Percentiles rank a stretch among this genome's conserved stretches.
These are phyloP conservation scores for Metroxylon sagu DNA, from an alignment of 176 grass and related monocot genomes.

Conservation along the genomic window DNA sequence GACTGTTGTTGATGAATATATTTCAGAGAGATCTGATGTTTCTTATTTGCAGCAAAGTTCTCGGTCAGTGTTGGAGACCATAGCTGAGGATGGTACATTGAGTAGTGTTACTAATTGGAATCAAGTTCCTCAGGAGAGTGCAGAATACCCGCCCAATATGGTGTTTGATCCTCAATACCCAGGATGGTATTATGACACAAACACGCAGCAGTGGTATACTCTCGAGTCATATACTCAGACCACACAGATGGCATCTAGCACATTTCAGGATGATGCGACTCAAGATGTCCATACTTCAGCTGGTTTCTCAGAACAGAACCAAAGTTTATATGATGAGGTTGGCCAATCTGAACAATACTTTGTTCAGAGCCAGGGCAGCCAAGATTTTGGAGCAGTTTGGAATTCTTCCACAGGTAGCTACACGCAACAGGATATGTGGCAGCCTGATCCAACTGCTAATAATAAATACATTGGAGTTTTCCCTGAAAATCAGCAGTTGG, in stretches of 20 bases:
- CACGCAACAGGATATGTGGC: slow-evolving; percentile 17
- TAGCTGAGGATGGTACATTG: slow-evolving; percentile 43
- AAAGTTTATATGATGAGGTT: background rate
- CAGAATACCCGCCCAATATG: slow-evolving; percentile 79
- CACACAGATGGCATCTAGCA: slow-evolving; percentile 23
- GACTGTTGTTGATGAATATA: background rate
- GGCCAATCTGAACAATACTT: background rate
- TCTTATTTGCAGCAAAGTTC: slow-evolving; percentile 43
- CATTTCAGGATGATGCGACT: slow-evolving; percentile 35
- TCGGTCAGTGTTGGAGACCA: slow-evolving; percentile 51
- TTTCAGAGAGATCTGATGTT: slow-evolving; percentile 1
- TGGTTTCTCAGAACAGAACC: background rate
- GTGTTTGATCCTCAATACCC: slow-evolving; percentile 79
- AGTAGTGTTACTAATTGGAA: slow-evolving; percentile 25
- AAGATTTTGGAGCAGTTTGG: slow-evolving; percentile 7
- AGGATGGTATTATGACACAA: slow-evolving; percentile 90
- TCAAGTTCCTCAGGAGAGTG: slow-evolving; percentile 4
- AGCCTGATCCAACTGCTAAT: slow-evolving; percentile 34
- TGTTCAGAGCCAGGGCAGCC: background rate
- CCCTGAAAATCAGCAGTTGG: slow-evolving; percentile 19
- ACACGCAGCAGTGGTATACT: slow-evolving; percentile 64
- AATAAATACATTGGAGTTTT: slow-evolving; percentile 30
- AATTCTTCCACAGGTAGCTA: background rate
- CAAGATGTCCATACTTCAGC: background rate
- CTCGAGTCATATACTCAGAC: slow-evolving; percentile 51